Conservation (phyloP, 495 filamentous ascomycete species). For the Glonium stellatum region DNA sequence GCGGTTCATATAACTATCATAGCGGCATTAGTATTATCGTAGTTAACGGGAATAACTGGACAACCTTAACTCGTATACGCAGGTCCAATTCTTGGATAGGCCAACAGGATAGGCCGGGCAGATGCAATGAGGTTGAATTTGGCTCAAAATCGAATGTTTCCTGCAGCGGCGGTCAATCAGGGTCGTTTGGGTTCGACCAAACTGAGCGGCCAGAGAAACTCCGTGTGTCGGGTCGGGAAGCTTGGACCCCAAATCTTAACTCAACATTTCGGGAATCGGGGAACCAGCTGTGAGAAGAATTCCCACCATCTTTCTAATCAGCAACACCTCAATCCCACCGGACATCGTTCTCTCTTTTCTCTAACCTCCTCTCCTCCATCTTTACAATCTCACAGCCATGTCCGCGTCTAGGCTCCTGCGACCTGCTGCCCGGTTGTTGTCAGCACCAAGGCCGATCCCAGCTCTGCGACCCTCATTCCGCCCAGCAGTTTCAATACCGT, state of each 20-base stretch:
- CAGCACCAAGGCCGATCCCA: slow-evolving; percentile 50
- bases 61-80: too few relatives aligned
- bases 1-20: too few relatives aligned
- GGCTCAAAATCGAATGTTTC: neutral
- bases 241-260: neutral
- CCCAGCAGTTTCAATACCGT: slow-evolving; percentile 43
- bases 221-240: neutral
- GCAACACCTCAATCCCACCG: slow-evolving; percentile 13
- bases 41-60: too few relatives aligned
- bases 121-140: neutral
- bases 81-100: too few relatives aligned
- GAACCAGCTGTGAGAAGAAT: neutral
- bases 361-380: slow-evolving; percentile 25
- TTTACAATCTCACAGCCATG: slow-evolving; percentile 42
- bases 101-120: neutral
- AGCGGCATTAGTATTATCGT: too few relatives aligned
- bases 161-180: neutral
- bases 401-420: slow-evolving; percentile 69
- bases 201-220: neutral
- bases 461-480: slow-evolving; percentile 48
- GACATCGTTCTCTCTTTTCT: slow-evolving; percentile 2
- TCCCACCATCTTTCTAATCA: neutral
- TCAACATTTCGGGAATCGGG: neutral
- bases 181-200: neutral
- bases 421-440: slow-evolving; percentile 69